These are phyloP conservation scores for Cymbopogon citratus DNA, from an alignment of 176 grass and related monocot species.

Conservation along the genomic window DNA sequence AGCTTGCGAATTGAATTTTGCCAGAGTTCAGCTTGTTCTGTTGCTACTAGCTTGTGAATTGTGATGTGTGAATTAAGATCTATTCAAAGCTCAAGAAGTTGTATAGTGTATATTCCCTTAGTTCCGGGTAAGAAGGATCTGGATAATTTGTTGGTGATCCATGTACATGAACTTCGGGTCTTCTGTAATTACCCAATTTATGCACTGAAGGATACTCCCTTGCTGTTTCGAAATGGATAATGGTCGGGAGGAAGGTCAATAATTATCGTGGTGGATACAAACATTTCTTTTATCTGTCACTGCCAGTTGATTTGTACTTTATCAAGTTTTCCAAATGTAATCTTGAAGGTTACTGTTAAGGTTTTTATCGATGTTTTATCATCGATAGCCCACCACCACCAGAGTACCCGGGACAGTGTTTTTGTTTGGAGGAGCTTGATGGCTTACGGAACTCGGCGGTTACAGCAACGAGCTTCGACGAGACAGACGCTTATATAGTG, in stretches of 20 bases:
- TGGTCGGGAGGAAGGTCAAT: not conserved
- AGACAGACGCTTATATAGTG: too few relatives aligned
- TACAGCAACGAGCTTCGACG: too few relatives aligned
- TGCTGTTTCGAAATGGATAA: not conserved
- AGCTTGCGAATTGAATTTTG: not conserved
- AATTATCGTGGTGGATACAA: not conserved
- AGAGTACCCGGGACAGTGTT: too few relatives aligned
- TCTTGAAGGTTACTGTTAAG: not conserved
- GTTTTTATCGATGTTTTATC: too few relatives aligned
- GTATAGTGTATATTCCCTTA: not conserved
- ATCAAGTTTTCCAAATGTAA: not conserved
- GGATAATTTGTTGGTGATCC: too few relatives aligned
- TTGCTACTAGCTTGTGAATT: not conserved
- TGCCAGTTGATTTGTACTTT: not conserved
- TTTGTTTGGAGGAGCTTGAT: too few relatives aligned
- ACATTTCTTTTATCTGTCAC: not conserved
- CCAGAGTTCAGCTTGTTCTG: not conserved
- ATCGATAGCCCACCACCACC: too few relatives aligned
- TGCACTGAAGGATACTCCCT: not conserved
- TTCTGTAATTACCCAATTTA: not conserved
- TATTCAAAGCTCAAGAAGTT: not conserved
- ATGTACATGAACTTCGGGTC: too few relatives aligned
- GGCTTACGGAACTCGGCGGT: too few relatives aligned
- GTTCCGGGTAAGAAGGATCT: not conserved
- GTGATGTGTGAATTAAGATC: not conserved